Evolutionary conservation across 1,139 yeast species (phyloP), one percentile per base, ranked within the genome.

Genomic region (Yamadazyma dendronema): DNA sequence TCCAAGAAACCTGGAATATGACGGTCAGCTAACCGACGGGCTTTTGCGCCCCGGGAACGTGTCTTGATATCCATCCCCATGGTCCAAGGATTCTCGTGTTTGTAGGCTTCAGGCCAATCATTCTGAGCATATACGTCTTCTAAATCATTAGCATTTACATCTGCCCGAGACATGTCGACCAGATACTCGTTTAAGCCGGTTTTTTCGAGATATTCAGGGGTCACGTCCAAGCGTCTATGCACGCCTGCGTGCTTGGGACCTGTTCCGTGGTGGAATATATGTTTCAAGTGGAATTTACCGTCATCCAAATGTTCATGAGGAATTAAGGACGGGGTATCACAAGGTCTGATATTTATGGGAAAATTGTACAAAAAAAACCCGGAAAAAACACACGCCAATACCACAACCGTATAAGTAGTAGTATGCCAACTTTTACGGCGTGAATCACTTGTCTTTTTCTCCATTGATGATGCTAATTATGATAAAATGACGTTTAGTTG

Each of bases 1-100:
- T 84, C 90, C 36, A 86, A 65, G 48, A 73, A 76, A 29, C 74
- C 79, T 0, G 90, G 89, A 27, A 73, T 66, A 48, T 69, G 69
- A 29, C 94, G 67, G 35, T 81, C 73, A 16, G 59, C 61, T 42
- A 86, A 56, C 41, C 95, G 61, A 21, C 62, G 65, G 23, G 79
- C 67, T 17, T 49, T 50, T 12, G 54, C 53, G 34, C 47, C 41
- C 5, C 43, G 12, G 6, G 33, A 21, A 4, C 56, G 30, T 17
- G 49, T 41, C 38, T 43, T 46, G 33, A 67, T 46, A 0, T 68
- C 63, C 13, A 73, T 52, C 29, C 52, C 40, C 10, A 67, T 60
- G 1, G 62, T 59, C 67, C 75, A 74, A 1, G 81, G 79, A 33
- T 74, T 69, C 42, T 57, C 47, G 9, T 58, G 64, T 5, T 43